These are phyloP conservation scores for Hydnum rufescens DNA, from an alignment of 768 basidiomycete genomes.

Conservation along the genomic window DNA sequence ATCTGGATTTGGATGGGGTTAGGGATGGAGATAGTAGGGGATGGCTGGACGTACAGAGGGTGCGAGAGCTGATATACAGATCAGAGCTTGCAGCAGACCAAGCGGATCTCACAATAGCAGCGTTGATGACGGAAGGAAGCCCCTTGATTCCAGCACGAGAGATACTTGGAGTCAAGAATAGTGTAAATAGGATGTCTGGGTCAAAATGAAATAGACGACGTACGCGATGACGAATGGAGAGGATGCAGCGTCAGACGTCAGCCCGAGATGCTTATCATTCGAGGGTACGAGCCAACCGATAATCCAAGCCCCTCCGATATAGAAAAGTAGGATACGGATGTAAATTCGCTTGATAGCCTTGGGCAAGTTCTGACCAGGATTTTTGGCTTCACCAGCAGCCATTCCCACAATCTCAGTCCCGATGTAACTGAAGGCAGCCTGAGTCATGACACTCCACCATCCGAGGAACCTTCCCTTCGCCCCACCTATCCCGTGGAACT, in stretches of 20 bases:
- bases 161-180: constrained; percentile 11
- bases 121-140: constrained; percentile 59
- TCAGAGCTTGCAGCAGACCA: constrained; percentile 87
- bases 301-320: too few relatives aligned
- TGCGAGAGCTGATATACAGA: constrained; percentile 62
- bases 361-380: too few relatives aligned
- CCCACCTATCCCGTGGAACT: too few relatives aligned
- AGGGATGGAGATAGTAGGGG: not conserved
- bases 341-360: too few relatives aligned
- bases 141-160: constrained; percentile 60
- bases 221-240: constrained; percentile 81
- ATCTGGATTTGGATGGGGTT: constrained; percentile 26
- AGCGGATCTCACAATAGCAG: constrained; percentile 58
- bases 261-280: too few relatives aligned
- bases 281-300: too few relatives aligned
- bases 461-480: too few relatives aligned
- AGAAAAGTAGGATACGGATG: too few relatives aligned
- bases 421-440: too few relatives aligned
- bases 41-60: constrained; percentile 31
- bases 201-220: not conserved
- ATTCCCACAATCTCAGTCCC: too few relatives aligned
- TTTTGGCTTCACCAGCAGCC: too few relatives aligned
- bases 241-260: constrained; percentile 39
- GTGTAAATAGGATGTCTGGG: not conserved
- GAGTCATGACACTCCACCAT: too few relatives aligned